Conservation (phyloP, 495 filamentous ascomycete genomes). For the Aspergillus coremiiformis region DNA sequence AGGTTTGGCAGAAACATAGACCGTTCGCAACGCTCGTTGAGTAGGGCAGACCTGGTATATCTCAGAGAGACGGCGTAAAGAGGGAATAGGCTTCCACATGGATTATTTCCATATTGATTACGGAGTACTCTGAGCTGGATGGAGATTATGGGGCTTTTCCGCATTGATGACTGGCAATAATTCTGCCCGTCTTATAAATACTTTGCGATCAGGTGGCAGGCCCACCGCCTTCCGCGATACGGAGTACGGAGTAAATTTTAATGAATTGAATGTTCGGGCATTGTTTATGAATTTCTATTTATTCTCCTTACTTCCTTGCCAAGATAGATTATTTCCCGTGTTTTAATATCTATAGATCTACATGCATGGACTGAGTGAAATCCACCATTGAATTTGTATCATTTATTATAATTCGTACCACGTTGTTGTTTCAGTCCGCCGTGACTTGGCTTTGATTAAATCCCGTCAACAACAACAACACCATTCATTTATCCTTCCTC, state of each 20-base stretch:
- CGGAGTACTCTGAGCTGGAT: no score
- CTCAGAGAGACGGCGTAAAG: not conserved
- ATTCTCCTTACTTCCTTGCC: not conserved
- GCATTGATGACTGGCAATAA: not conserved
- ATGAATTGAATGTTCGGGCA: not conserved
- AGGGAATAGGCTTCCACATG: slow-evolving; percentile 17
- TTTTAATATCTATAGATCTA: not conserved
- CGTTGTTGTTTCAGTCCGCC: slow-evolving; percentile 13
- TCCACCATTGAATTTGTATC: slow-evolving; percentile 10
- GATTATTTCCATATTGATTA: slow-evolving; percentile 14
- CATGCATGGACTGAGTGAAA: not conserved
- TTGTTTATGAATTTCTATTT: not conserved
- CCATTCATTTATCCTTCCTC: not conserved
- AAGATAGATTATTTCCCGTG: not conserved
- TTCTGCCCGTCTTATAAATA: not conserved
- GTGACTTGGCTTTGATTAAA: slow-evolving; percentile 25
- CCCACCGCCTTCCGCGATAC: slow-evolving; percentile 14
- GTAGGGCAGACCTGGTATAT: not conserved
- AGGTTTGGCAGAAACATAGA: not conserved
- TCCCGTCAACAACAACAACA: slow-evolving; percentile 16
- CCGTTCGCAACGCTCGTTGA: not conserved
- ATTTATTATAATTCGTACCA: slow-evolving; percentile 12
- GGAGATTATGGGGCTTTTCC: not conserved
- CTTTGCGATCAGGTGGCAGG: not conserved
- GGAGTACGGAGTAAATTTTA: no score